Base-by-base conservation (phyloP, 164 flowering plant genomes). In the Taxillus chinensis region DNA sequence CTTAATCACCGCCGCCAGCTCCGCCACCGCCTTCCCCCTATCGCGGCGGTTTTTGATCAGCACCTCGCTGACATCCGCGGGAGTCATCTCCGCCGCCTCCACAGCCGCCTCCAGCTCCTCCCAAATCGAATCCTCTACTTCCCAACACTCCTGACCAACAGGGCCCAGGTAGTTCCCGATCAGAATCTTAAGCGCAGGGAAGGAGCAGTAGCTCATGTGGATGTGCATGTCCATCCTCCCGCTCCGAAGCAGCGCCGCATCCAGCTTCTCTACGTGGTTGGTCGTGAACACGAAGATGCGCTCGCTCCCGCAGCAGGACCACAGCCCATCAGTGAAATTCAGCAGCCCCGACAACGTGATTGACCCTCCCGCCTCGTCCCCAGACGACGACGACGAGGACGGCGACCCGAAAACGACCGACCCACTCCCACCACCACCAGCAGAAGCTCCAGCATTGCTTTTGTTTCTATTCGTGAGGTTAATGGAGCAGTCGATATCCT, bases 181-280 rank as follows among this genome's bases (percentile, higher is more conserved):
- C 61, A 90, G 69, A 16, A 90, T 86, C 78, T 79, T 78, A 78
- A 90, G 61, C 13, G 90, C 78, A 8, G 75, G 68, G 40, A 72
- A 82, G 0, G 87, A 67, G 55, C 95, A 90, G 64, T 71, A 79
- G 45, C 85, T 84, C 97, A 90, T 86, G 74, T 58, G 71, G 3
- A 90, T 77, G 60, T 86, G 97, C 95, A 90, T 83, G 46, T 90
- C 97, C 97, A 90, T 90, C 7, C 97, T 68, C 7, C 97, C 97
- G 51, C 89, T 69, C 53, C 97, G 68, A 39, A 87, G 71, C 80
- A 90, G 74, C 46, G 97, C 97, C n/a, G 92, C 85, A 55, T 90
- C 97, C 3, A 90, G 83, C 77, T 83, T 87, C 71, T 90, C 92
- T 41, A 87, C 75, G 58, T 90, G 97, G 57, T 90, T 90, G n/a